phyloP scores from a whole-genome alignment of 176 grass and related monocot genomes.

The Secale cereale region DNA sequence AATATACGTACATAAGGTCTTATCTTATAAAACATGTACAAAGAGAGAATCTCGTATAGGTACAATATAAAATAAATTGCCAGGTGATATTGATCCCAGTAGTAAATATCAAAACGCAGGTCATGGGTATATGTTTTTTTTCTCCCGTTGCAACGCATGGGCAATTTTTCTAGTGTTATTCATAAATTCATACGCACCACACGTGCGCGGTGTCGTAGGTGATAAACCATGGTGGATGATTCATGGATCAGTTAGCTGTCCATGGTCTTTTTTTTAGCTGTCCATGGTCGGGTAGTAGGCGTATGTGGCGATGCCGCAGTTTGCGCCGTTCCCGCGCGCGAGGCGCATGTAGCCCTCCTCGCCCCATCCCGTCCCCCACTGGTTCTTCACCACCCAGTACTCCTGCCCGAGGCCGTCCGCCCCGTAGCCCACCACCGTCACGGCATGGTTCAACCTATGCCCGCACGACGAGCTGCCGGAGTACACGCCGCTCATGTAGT shows the following conservation, averaged over 20 bases:
- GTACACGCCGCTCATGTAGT: no score
- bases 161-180: no score
- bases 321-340: constrained; percentile 31
- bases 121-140: no score
- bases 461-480: no score
- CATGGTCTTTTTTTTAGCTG: no score
- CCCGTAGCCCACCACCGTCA: constrained; percentile 51
- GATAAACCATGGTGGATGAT: neutral
- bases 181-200: neutral
- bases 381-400: constrained; percentile 73
- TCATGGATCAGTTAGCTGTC: neutral
- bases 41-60: no score
- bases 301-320: constrained; percentile 53
- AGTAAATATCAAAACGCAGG: no score
- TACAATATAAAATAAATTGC: no score
- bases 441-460: constrained; percentile 39
- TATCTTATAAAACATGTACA: no score
- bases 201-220: neutral
- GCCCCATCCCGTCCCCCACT: constrained; percentile 55
- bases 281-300: constrained; percentile 46
- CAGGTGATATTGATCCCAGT: no score
- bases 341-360: constrained; percentile 53
- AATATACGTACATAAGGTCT: no score
- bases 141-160: no score
- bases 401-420: neutral